These are phyloP conservation scores for Sungouiozyma intestinalis DNA, from an alignment of 805 yeast genomes.

Conservation along the genomic window DNA sequence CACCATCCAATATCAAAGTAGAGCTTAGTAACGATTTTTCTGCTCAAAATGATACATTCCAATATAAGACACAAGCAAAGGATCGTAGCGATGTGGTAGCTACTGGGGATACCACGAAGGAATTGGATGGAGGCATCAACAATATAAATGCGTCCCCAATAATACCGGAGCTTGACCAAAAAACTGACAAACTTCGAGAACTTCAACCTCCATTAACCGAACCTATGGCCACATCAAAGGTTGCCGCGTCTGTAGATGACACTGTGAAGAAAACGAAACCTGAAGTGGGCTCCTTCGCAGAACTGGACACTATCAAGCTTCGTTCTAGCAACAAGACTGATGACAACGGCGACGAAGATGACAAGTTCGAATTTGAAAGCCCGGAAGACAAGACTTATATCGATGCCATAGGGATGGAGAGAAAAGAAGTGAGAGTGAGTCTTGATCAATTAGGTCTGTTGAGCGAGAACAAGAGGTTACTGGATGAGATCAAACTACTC, in stretches of 20 bases:
- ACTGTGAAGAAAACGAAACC: no score
- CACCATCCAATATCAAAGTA: neutral
- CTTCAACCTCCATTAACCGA: no score
- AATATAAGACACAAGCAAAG: constrained; percentile 3
- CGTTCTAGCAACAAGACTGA: neutral
- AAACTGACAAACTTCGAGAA: no score
- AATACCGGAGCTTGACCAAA: no score
- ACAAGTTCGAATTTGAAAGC: constrained; percentile 18
- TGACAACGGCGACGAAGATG: constrained; percentile 6
- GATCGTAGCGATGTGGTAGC: neutral
- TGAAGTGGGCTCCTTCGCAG: no score
- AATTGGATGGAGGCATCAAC: neutral
- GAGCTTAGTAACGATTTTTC: constrained; percentile 4
- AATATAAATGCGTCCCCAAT: no score
- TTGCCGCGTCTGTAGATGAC: no score
- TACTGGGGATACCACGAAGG: neutral
- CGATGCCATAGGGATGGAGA: constrained; percentile 4
- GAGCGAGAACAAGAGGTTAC: constrained; percentile 46
- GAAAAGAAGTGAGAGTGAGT: constrained; percentile 31
- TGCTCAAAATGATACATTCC: constrained; percentile 8
- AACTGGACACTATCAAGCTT: no score
- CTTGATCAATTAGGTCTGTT: constrained; percentile 54
- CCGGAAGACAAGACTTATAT: constrained; percentile 6
- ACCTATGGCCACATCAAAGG: no score
- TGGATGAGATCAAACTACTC: constrained; percentile 56